Conservation (phyloP, 345 rosid species). For the Arabis alpina region DNA sequence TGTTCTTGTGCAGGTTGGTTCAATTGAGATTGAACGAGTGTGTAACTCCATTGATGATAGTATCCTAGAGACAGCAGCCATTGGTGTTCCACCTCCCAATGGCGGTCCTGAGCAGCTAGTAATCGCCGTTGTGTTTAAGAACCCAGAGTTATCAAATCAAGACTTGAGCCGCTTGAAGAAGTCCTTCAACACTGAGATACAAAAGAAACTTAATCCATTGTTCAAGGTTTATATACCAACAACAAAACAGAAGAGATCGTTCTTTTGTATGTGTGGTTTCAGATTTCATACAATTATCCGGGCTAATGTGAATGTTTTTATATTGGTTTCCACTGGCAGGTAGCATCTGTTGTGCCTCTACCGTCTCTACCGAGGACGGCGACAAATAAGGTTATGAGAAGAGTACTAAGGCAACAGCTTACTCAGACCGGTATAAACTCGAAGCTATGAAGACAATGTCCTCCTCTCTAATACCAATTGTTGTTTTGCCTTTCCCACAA, state of each 20-base stretch:
- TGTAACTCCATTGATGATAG: slow-evolving; percentile 71
- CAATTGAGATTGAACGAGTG: slow-evolving; percentile 85
- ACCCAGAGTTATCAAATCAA: slow-evolving; percentile 31
- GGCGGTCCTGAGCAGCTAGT: slow-evolving; percentile 92
- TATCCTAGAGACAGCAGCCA: slow-evolving; percentile 90
- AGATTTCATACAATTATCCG: background rate
- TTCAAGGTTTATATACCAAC: slow-evolving; percentile 62
- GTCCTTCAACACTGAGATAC: slow-evolving; percentile 81
- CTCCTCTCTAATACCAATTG: background rate
- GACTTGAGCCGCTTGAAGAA: slow-evolving; percentile 61
- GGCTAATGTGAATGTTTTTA: background rate
- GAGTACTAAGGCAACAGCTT: slow-evolving; percentile 77
- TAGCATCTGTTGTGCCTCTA: slow-evolving; percentile 58
- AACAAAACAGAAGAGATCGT: slow-evolving; percentile 7
- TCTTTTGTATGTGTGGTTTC: background rate
- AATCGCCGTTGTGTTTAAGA: slow-evolving; percentile 77
- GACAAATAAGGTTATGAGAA: slow-evolving; percentile 91
- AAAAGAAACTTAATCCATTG: slow-evolving; percentile 85
- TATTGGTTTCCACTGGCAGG: slow-evolving; percentile 47
- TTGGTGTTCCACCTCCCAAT: slow-evolving; percentile 84
- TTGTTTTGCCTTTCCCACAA: slow-evolving; percentile 4
- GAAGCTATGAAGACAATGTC: slow-evolving; percentile 49
- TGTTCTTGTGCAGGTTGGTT: slow-evolving; percentile 67
- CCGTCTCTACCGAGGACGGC: slow-evolving; percentile 90
- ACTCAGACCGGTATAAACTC: slow-evolving; percentile 55